Base-by-base conservation (phyloP, 2,329 filamentous ascomycete species). In the Fusarium nanum region DNA sequence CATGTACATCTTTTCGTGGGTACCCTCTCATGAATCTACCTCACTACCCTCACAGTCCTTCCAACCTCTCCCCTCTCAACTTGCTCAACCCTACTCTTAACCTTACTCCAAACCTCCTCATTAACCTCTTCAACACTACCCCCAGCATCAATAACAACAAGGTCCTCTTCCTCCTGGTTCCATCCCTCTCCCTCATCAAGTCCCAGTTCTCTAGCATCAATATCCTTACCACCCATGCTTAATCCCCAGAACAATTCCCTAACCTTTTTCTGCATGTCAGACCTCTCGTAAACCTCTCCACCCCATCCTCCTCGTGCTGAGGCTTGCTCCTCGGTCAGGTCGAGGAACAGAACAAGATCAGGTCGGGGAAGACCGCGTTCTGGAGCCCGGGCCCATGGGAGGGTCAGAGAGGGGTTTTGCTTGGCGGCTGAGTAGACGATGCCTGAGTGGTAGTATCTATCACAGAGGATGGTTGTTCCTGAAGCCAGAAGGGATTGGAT, bases 371-470 rank as follows among this genome's bases (percentile, higher is more conserved):
- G 86, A 1, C 95, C 95, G 16, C 93, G 86, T 75, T 98, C 96
- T 2, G 94, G 93, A 18, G 89, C 86, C 72, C 93, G 90, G 10
- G 93, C 94, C 94, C 96, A 99, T 1, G 86, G 81, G 1, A 98
- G 83, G 0, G 87, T 83, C 14, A 98, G 85, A 3, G 83, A 79
- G 0, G 90, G 88, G 72, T 93, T 93, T 46, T 88, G 85, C 78
- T 98, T 98, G 6, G 96, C 95, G 1, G 93, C 93, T 25, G 91
- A 93, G 83, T 98, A 99, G 52, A 98, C 93, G 60, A 94, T 92
- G 56, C 96, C 96, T 22, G 92, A 96, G 83, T 97, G 95, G 78
- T 97, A 97, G 83, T 98, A 99, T 49, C 96, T 90, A 80, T 99
- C 96, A 72, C 95, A 90, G 41, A 99, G 84, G 32, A 99, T 86